These are phyloP conservation scores for Suhomyces wounanorum DNA, from an alignment of 1,139 yeast genomes.

Conservation along the genomic window DNA sequence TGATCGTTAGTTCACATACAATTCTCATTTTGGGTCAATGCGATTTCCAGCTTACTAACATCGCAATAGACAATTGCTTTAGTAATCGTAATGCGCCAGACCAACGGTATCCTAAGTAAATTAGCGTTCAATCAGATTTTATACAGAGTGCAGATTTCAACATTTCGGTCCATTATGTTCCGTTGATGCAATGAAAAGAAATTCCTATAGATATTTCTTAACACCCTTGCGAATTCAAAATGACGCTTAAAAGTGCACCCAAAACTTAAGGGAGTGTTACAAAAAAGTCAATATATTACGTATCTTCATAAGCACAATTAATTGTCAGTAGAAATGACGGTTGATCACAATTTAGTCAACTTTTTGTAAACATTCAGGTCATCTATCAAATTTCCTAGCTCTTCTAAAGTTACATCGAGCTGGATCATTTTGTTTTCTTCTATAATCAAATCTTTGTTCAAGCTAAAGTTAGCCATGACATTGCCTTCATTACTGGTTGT, in stretches of 20 bases:
- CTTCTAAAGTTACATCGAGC: conserved; percentile 49
- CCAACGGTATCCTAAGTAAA: no score
- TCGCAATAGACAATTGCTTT: background rate
- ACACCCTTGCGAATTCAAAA: no score
- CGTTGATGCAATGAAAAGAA: no score
- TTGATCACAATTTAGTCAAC: conserved; percentile 28
- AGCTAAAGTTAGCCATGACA: conserved; percentile 31
- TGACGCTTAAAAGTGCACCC: no score
- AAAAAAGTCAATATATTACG: background rate
- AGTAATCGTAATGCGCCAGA: background rate
- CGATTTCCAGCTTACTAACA: background rate
- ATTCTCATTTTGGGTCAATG: background rate
- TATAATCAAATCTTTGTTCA: conserved; percentile 33
- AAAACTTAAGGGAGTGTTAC: background rate
- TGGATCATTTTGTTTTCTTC: conserved; percentile 53
- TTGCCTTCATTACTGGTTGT: conserved; percentile 39
- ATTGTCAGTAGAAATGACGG: background rate
- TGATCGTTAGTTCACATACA: no score
- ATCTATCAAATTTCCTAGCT: conserved; percentile 36
- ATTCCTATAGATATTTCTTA: no score
- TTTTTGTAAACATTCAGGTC: conserved; percentile 34
- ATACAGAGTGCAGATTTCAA: no score
- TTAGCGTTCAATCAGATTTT: no score
- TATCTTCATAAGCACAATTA: background rate
- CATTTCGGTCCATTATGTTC: no score